Evolutionary conservation across 1,284 basidiomycete species (phyloP).

Genomic region (Inonotus obliquus): DNA sequence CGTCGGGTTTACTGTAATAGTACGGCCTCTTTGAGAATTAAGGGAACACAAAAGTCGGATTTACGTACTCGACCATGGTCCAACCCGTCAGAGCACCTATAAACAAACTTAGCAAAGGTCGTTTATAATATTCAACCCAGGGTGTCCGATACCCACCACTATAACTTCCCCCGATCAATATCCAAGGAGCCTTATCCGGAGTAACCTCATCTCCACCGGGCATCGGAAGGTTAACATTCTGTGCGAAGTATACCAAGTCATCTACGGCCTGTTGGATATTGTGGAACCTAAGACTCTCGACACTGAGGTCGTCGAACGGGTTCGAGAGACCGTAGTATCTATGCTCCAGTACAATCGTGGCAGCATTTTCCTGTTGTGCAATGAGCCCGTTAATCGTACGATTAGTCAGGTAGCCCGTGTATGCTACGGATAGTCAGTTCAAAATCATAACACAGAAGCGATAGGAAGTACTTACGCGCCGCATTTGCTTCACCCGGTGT

Average conservation of each 20-base stretch:
- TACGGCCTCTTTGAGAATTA: conserved; percentile 3
- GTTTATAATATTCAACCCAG: not conserved
- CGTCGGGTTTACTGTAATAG: conserved; percentile 48
- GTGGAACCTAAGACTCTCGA: conserved; percentile 50
- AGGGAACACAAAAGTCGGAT: not conserved
- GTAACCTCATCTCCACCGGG: conserved; percentile 54
- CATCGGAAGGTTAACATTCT: conserved; percentile 62
- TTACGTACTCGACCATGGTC: conserved; percentile 63
- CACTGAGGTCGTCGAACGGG: conserved; percentile 58
- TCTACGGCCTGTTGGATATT: conserved; percentile 71
- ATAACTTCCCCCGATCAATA: conserved; percentile 69
- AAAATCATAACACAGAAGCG: not conserved
- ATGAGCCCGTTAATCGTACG: conserved; percentile 59
- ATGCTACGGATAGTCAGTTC: conserved; percentile 34
- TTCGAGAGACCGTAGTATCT: conserved; percentile 51
- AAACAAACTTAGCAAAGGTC: not conserved
- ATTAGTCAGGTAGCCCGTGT: conserved; percentile 57
- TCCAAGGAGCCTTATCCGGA: conserved; percentile 60
- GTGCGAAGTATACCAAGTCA: conserved; percentile 65
- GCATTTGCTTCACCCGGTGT: conserved; percentile 45
- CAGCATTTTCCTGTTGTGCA: conserved; percentile 61
- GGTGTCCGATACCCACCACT: conserved; percentile 35
- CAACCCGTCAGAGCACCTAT: conserved; percentile 55
- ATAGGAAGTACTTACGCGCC: conserved; percentile 31
- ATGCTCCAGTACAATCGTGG: conserved; percentile 56